A percentile compares a stretch with the other conserved stretches of the same genome.
These are phyloP conservation scores for Daucus carota DNA, from an alignment of 129 eudicot genomes.

Conservation along the genomic window DNA sequence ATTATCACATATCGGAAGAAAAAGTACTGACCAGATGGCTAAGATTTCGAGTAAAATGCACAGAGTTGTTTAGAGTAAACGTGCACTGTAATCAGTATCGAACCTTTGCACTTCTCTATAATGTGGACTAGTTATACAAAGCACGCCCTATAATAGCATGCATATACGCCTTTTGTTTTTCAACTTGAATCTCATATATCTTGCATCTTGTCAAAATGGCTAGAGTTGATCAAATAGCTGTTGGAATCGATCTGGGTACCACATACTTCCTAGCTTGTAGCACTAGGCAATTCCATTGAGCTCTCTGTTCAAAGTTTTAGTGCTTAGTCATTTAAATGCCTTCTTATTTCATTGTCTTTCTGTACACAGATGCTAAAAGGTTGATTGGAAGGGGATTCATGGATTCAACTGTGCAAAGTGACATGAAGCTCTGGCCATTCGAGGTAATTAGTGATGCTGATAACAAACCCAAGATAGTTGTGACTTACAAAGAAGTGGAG, in stretches of 20 bases:
- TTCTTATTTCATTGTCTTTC: no score
- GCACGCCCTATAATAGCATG: background rate
- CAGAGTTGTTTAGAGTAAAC: no score
- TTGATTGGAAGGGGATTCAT: background rate
- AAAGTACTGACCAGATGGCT: no score
- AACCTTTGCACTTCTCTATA: no score
- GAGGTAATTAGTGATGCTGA: background rate
- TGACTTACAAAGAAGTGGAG: background rate
- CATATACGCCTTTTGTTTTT: no score
- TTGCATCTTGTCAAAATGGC: background rate
- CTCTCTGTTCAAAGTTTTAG: background rate
- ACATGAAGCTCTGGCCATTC: background rate
- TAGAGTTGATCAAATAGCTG: background rate
- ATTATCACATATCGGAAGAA: no score
- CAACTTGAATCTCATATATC: background rate
- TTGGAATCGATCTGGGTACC: background rate
- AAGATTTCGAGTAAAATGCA: no score
- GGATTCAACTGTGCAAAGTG: background rate
- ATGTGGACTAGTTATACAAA: no score
- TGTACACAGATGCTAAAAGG: background rate
- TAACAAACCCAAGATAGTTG: background rate
- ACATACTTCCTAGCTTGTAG: background rate
- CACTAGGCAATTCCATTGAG: no score
- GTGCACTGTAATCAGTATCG: no score
- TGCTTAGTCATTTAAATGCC: no score